Evolutionary conservation across 768 basidiomycete genomes (phyloP), one percentile per base, ranked within the genome.

Genomic region (Coprinopsis marcescibilis): DNA sequence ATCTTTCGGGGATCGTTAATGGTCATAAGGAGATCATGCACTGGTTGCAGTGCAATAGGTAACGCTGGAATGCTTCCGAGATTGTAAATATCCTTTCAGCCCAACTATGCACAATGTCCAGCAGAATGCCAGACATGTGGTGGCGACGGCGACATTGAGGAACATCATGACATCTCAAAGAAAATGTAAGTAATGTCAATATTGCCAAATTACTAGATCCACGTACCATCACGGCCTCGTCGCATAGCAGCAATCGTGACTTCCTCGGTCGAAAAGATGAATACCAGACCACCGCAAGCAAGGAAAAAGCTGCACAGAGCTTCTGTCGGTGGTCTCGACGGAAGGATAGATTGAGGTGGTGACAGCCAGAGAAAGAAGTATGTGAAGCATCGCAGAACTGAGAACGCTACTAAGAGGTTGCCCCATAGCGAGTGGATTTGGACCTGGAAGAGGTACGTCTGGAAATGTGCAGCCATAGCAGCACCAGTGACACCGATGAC

Each of bases 391-490:
- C 95, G 78, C 50, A 94, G 67, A 6, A 88, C 70, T 4, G 88
- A 77, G 60, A 86, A 92, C 3, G 70, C 85, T 45, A 84, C 73
- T 12, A 98, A 80, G 19, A 94, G 71, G 65, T 80, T 82, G 38
- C 95, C 95, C 95, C 95, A 98, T 3, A 97, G 72, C 25, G 75
- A 63, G 63, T 98, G 95, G 43, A 97, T 86, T 60, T 92, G 81
- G 32, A 96, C 91, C 66, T 89, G 89, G 69, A 96, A 96, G n/a
- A 88, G 65, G 66, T 95, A 97, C 1, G 78, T 76, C 63, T 97
- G 94, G 45, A 78, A 76, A 62, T 98, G 95, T 0, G 91, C 90
- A 11, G 85, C 77, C 95, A 97, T 96, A 2, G 90, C 94, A 2
- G 84, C 77, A 17, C 94, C 95, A 10, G 93, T 94, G 32, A 92